A percentile compares a stretch with the other conserved stretches of the same genome.
Conservation (phyloP, 352 stramenopile genomes). For the Globisporangium paddicum region DNA sequence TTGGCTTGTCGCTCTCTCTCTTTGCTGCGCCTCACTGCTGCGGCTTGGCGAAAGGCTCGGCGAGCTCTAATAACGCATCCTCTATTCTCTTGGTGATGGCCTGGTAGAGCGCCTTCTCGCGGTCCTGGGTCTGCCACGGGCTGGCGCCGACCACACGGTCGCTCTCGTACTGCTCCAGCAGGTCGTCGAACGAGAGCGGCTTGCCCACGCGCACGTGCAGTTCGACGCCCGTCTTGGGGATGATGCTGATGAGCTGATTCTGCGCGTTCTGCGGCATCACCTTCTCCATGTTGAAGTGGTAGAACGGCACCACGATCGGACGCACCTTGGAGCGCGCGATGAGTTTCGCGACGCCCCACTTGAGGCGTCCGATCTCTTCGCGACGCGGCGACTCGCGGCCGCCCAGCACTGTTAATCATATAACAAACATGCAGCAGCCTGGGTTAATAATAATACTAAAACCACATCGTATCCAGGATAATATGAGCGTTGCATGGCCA, state of each 20-base stretch:
- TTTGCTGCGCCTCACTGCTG: not conserved
- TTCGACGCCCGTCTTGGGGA: conserved; percentile 48
- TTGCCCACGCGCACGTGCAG: conserved; percentile 62
- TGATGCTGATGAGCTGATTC: conserved; percentile 62
- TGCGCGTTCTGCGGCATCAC: conserved; percentile 81
- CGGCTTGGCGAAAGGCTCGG: conserved; percentile 14
- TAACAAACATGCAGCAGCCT: not conserved
- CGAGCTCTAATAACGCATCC: conserved; percentile 58
- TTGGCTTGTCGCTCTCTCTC: not conserved
- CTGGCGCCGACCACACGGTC: conserved; percentile 38
- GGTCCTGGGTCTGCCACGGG: conserved; percentile 57
- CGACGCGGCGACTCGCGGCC: conserved; percentile 51
- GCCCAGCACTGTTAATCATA: conserved; percentile 42
- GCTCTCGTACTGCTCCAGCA: conserved; percentile 58
- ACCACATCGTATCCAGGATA: too few relatives aligned
- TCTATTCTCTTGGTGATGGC: conserved; percentile 85
- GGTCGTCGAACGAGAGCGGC: conserved; percentile 78
- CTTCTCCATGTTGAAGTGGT: conserved; percentile 86
- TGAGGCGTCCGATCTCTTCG: conserved; percentile 77
- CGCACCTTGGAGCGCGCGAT: conserved; percentile 65
- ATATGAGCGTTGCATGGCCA: too few relatives aligned
- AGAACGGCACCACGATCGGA: conserved; percentile 80
- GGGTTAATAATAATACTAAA: too few relatives aligned
- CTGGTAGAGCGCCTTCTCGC: conserved; percentile 73
- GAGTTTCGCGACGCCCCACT: conserved; percentile 86